A percentile compares a stretch with the other conserved stretches of the same genome.
Conservation (phyloP, 768 basidiomycete species). For the Tulasnella sp. region DNA sequence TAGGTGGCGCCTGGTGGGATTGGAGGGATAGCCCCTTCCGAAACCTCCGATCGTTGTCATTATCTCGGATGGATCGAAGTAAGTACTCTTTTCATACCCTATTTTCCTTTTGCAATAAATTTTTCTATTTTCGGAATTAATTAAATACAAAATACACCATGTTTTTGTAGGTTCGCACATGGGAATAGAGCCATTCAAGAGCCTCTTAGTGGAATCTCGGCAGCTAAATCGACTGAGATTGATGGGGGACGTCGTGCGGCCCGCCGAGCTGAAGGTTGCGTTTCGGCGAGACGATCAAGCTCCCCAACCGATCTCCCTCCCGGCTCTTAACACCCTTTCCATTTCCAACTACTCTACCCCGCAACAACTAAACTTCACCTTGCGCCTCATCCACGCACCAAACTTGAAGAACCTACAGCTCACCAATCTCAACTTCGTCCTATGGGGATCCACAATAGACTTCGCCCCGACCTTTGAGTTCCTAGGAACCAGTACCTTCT, state of each 20-base stretch:
- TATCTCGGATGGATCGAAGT: background rate
- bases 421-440: background rate
- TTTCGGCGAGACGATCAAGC: background rate
- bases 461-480: background rate
- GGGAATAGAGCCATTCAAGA: background rate
- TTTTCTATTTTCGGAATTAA: background rate
- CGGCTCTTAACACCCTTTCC: background rate
- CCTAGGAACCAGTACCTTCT: background rate
- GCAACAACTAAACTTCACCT: background rate
- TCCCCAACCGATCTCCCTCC: background rate
- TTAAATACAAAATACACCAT: background rate
- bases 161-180: background rate
- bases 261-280: background rate
- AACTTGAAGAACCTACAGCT: background rate
- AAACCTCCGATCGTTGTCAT: background rate
- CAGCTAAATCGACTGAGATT: background rate
- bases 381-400: background rate
- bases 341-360: background rate
- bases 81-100: background rate
- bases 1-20: background rate
- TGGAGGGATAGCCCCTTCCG: background rate
- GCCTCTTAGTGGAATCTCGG: background rate
- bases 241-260: background rate
- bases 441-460: background rate
- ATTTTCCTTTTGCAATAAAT: background rate